Evolutionary conservation across 2,329 filamentous ascomycete genomes (phyloP), one percentile per base, ranked within the genome.

Genomic region (Basipetospora chlamydospora): DNA sequence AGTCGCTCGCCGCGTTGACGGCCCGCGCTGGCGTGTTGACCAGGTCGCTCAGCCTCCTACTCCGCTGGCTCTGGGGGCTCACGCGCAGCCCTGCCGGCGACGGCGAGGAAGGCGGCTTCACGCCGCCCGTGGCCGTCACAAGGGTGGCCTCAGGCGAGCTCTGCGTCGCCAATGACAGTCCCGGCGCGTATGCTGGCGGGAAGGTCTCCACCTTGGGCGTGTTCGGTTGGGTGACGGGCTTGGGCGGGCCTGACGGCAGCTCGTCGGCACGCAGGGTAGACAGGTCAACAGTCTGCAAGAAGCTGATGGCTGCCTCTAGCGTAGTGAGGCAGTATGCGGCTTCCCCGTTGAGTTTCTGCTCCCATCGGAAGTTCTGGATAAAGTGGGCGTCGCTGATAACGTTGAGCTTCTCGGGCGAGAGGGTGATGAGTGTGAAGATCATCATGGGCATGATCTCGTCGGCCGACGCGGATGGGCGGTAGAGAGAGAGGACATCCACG

Each of bases 361-460:
- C 74, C 53, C 84, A 83, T 39, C 90, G 76, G 53, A 98, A 98
- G 42, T 81, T 67, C 52, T 96, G 87, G 45, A 96, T 86, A 53
- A 96, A 98, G 47, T 81, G 76, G n/a, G 92, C 65, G 53, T 98
- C 92, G 62, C 88, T 96, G 50, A 94, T 85, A 38, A 87, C 80
- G 54, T 87, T 83, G 33, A 96, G 77, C 23, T 78, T 73, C 55
- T 90, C 82, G 0, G 87, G 81, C 0, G 85, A 80, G 30, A 87
- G 79, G 3, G 86, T 95, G 52, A 98, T 92, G 41, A 98, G 70
- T 0, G 86, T 84, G 60, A 93, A 98, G 42, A 98, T 98, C 43
- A 98, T 69, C 56, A 93, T 94, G 1, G 90, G 90, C 54, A 98
- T 77, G 38, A 98, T 92, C 58, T 96, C 90, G 52, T 98, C 90